Evolutionary conservation across 2,329 filamentous ascomycete species (phyloP).

Genomic region (Monilinia fructigena): DNA sequence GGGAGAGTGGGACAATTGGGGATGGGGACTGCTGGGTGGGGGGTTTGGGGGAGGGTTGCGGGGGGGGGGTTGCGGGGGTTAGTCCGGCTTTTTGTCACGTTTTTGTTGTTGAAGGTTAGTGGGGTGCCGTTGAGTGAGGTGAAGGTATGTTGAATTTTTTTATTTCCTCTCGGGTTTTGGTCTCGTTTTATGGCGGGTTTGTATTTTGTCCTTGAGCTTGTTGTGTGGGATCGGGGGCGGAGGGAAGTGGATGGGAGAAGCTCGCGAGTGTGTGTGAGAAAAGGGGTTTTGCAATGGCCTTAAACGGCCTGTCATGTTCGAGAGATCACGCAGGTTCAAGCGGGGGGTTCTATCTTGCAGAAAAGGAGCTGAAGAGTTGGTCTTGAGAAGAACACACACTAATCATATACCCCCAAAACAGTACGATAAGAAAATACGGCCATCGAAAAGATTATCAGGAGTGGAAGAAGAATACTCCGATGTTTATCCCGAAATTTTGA

Average conservation of each 20-base stretch:
- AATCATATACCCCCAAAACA: background rate
- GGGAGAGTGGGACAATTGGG: conserved; percentile 54
- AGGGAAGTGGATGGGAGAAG: background rate
- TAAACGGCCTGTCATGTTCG: too few relatives aligned
- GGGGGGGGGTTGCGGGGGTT: conserved; percentile 45
- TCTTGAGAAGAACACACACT: background rate
- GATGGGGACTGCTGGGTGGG: conserved; percentile 52
- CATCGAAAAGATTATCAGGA: conserved; percentile 63
- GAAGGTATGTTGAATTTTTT: conserved; percentile 43
- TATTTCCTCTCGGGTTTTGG: background rate
- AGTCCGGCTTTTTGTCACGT: conserved; percentile 66
- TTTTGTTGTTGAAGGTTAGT: conserved; percentile 61
- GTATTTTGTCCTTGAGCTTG: background rate
- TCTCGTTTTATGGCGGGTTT: too few relatives aligned
- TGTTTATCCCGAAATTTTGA: conserved; percentile 61
- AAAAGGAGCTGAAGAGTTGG: background rate
- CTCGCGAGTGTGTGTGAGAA: background rate
- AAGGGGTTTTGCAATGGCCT: too few relatives aligned
- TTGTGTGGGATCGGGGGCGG: background rate
- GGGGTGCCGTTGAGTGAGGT: conserved; percentile 65
- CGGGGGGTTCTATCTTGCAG: background rate
- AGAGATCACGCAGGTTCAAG: background rate
- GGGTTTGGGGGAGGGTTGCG: conserved; percentile 45
- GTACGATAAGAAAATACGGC: conserved; percentile 64
- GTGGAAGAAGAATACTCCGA: conserved; percentile 66